Conservation (phyloP, 495 filamentous ascomycete genomes). For the Annulohypoxylon maeteangense region DNA sequence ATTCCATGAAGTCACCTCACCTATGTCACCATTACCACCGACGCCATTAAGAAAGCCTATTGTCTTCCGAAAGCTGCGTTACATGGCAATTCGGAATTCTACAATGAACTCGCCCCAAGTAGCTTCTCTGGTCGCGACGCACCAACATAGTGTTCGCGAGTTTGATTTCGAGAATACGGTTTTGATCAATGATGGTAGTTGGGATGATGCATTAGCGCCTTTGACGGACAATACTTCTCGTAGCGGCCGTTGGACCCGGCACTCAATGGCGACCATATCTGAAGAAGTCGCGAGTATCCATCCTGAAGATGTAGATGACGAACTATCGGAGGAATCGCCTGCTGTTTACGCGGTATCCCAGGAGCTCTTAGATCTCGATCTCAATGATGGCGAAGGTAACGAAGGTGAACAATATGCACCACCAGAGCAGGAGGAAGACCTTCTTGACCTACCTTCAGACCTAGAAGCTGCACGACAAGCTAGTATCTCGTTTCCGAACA, state of each 20-base stretch:
- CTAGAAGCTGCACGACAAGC: constrained; percentile 56
- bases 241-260: constrained; percentile 54
- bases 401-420: constrained; percentile 53
- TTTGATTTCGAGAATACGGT: constrained; percentile 77
- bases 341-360: constrained; percentile 56
- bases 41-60: constrained; percentile 59
- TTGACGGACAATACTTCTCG: constrained; percentile 56
- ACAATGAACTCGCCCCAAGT: constrained; percentile 75
- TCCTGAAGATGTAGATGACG: constrained; percentile 39
- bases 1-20: constrained; percentile 64
- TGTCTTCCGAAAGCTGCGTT: constrained; percentile 66
- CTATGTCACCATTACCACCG: constrained; percentile 61
- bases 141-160: constrained; percentile 71
- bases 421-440: constrained; percentile 29
- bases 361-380: constrained; percentile 55
- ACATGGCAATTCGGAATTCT: constrained; percentile 73
- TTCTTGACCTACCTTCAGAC: constrained; percentile 51
- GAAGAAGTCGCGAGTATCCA: constrained; percentile 39
- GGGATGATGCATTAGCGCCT: constrained; percentile 79
- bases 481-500: constrained; percentile 57
- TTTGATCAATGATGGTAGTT: constrained; percentile 69
- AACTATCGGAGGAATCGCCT: constrained; percentile 51
- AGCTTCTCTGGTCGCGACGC: constrained; percentile 66
- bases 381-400: constrained; percentile 53
- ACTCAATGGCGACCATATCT: constrained; percentile 48